Percentiles rank a stretch among this genome's conserved stretches.
These are phyloP conservation scores for Aureobasidium sp. DNA, from an alignment of 2,329 filamentous ascomycete genomes.

Conservation along the genomic window DNA sequence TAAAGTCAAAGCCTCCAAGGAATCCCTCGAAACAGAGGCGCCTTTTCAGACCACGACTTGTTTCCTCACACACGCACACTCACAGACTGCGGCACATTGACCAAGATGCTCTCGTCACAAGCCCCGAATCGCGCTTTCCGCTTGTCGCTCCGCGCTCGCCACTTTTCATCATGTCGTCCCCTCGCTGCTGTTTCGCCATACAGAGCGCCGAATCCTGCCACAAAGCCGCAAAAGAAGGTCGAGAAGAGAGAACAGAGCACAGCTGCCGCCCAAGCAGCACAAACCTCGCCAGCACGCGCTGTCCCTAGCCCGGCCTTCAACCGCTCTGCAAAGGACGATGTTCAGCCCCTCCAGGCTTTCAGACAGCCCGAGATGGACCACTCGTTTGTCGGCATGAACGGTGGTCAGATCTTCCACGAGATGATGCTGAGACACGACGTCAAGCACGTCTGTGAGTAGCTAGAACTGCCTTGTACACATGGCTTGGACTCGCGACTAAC, in stretches of 20 bases:
- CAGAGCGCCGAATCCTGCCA: constrained; percentile 17
- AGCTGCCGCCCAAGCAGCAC: constrained; percentile 28
- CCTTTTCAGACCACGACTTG: background rate
- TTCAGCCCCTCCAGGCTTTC: constrained; percentile 39
- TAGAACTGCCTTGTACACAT: background rate
- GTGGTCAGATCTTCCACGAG: constrained; percentile 96
- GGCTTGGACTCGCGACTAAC: background rate
- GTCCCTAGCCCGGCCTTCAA: constrained; percentile 43
- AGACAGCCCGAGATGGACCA: constrained; percentile 44
- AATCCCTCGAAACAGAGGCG: background rate
- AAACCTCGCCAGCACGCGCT: constrained; percentile 26
- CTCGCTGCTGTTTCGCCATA: constrained; percentile 37
- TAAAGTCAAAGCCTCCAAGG: background rate
- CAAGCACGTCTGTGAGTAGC: constrained; percentile 80
- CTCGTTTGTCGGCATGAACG: constrained; percentile 82
- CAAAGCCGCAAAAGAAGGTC: constrained; percentile 16
- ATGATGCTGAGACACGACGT: constrained; percentile 95
- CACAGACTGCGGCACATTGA: background rate
- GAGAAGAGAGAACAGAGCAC: constrained; percentile 36
- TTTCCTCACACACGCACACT: background rate
- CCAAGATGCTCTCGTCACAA: constrained; percentile 25
- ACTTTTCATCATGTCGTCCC: constrained; percentile 34
- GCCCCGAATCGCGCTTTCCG: constrained; percentile 29
- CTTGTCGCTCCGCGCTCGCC: constrained; percentile 31
- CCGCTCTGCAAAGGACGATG: constrained; percentile 29